Evolutionary conservation across 306 rosid genomes (phyloP), one percentile per base, ranked within the genome.

Genomic region (Comarum palustre): DNA sequence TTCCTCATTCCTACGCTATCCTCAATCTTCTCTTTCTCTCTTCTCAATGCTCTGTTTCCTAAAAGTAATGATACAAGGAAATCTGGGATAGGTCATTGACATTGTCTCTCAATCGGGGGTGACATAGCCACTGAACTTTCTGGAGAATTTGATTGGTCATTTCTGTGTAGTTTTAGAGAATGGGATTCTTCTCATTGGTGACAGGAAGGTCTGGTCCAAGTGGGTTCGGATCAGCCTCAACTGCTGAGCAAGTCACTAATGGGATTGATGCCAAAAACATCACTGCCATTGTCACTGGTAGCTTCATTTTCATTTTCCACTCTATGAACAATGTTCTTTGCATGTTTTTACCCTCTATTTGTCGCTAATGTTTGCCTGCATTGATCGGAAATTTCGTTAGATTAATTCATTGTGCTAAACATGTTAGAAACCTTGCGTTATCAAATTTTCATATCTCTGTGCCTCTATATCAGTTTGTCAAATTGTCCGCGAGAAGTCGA

Each of bases 141-240:
- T 22, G 62, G 34, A 25, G 19, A 24, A 34, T 50, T 25, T 50
- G 29, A 19, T 42, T 24, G 54, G n/a, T 8, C 22, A 19, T 42
- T 54, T 66, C 9, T 39, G 43, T 5, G 13, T 16, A 9, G 34
- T 55, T 46, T 70, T n/a, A 22, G 59, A 52, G 36, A 36, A 86
- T 81, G 84, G 77, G 87, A 0, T 78, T 89, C 51, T 68, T 91
- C 42, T 84, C 99, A 0, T 73, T 87, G 74, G 41, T 87, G 0
- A 91, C 97, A 0, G 99, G 97, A 70, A 77, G 82, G 80, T 73
- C 84, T 0, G 99, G 99, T 7, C 78, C 81, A 0, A 94, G 93
- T 74, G 99, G 99, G 12, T 91, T 87, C 39, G 99, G 97, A 77
- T 94, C 97, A 20, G 84, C 97, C 47, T 85, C 99, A 8, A 94